Evolutionary conservation across 2,329 filamentous ascomycete genomes (phyloP).

Genomic region (Monilinia vaccinii-corymbosi): DNA sequence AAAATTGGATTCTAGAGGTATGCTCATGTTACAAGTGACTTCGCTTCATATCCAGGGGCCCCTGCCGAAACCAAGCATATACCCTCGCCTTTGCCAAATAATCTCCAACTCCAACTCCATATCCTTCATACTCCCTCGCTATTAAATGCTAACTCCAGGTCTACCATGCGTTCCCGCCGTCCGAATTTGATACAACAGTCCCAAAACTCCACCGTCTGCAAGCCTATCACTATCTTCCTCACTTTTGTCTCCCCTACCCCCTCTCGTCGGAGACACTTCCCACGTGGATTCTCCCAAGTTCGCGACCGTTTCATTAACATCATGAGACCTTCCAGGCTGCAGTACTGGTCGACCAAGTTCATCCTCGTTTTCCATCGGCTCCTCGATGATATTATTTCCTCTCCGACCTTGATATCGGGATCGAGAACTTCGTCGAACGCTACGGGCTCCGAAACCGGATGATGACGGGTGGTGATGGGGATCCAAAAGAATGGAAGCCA

Average conservation of each 20-base stretch:
- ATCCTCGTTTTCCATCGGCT: constrained; percentile 41
- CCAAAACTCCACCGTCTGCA: constrained; percentile 49
- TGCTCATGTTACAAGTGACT: not conserved
- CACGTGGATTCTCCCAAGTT: constrained; percentile 36
- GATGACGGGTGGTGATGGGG: constrained; percentile 62
- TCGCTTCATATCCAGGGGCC: constrained; percentile 1
- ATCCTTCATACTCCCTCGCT: not conserved
- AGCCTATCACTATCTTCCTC: constrained; percentile 39
- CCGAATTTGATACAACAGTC: constrained; percentile 58
- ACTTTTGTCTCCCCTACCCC: constrained; percentile 29
- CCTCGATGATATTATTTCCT: constrained; percentile 43
- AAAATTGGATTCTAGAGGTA: not conserved
- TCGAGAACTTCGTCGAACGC: constrained; percentile 39
- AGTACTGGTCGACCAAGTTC: constrained; percentile 17
- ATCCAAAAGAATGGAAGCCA: constrained; percentile 66
- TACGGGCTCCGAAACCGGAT: constrained; percentile 37
- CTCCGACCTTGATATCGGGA: constrained; percentile 36
- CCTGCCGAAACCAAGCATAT: not conserved
- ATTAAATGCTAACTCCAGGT: constrained; percentile 31
- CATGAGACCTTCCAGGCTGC: constrained; percentile 2
- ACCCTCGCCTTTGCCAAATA: not conserved
- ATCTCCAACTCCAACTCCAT: constrained; percentile 6
- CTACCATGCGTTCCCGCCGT: constrained; percentile 47
- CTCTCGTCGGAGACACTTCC: constrained; percentile 33
- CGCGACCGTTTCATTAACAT: constrained; percentile 24